Base-by-base conservation (phyloP, 2,329 filamentous ascomycete genomes). In the Aspergillus versicolor region DNA sequence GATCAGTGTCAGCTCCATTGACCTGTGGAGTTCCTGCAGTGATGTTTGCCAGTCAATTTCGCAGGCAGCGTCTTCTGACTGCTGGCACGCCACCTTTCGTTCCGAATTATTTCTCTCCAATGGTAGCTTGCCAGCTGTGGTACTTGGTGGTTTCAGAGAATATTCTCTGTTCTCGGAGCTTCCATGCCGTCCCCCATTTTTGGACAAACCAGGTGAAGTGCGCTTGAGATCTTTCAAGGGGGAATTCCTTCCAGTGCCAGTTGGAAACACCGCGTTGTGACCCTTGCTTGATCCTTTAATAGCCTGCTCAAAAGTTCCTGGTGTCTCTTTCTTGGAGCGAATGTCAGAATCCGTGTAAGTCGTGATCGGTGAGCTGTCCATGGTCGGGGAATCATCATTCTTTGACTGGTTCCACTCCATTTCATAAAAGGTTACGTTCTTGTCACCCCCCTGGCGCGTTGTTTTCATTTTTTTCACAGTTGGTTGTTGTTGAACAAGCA, bases 1-100 rank as follows among this genome's bases (percentile, higher is more conserved):
- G 19, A 65, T 40, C 17, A 74, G 58, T 22, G 70, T 64, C 42
- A 63, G 57, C 41, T 68, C 63, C 9, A 65, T 60, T 43, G 54
- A 60, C 21, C 48, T 44, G n/a, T 57, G 57, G 11, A 60, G 32
- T 50, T 52, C 49, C 13, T 58, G 59, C 24, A 63, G 37, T 15
- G 45, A 24, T 55, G 46, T 50, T 40, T 46, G 54, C 51, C 44
- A 38, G n/a, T 54, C 47, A 40, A 27, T 34, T 24, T 47, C 45
- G 17, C 40, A 11, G 21, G 45, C 21, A 34, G 24, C 15, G 13
- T n/a, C 41, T 41, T 50, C 22, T 38, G 51, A 21, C 30, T 21
- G 5, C n/a, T 24, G 19, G 21, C n/a, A 34, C 27, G 24, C 27
- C 22, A n/a, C 17, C 12, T 32, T 19, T 17, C 21, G 42, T 7